These are phyloP conservation scores for Hondaea fermentalgiana DNA, from an alignment of 108 stramenopile genomes.

Conservation along the genomic window DNA sequence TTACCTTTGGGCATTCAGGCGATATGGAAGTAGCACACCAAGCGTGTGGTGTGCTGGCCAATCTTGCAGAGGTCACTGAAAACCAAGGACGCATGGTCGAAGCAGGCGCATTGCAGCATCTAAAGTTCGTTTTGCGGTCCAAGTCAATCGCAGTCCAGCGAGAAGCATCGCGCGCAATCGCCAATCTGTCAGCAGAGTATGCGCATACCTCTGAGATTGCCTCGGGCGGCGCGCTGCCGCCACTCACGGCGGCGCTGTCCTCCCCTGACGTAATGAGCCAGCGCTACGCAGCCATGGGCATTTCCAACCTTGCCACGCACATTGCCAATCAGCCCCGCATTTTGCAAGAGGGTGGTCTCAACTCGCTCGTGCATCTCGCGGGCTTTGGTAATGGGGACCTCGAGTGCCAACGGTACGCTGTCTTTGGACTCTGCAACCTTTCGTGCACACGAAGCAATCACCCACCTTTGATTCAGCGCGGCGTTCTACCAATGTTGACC, in stretches of 20 bases:
- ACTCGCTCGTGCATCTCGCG: conserved; percentile 44
- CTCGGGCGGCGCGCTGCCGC: conserved; percentile 53
- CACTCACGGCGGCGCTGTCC: conserved; percentile 54
- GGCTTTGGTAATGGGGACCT: conserved; percentile 51
- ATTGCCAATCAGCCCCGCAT: conserved; percentile 52
- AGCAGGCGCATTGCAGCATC: conserved; percentile 60
- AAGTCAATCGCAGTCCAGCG: conserved; percentile 60
- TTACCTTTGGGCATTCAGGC: conserved; percentile 47
- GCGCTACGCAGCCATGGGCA: conserved; percentile 70
- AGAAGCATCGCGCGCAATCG: conserved; percentile 64
- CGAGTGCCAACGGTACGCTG: conserved; percentile 62
- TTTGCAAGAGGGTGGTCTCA: conserved; percentile 57
- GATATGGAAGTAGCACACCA: conserved; percentile 60
- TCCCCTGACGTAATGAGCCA: conserved; percentile 61
- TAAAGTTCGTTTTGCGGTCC: conserved; percentile 63
- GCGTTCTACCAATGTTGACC: conserved; percentile 40
- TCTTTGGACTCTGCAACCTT: conserved; percentile 62
- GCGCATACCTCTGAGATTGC: conserved; percentile 59
- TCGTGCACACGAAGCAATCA: conserved; percentile 57
- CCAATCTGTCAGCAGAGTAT: conserved; percentile 66
- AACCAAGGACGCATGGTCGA: conserved; percentile 60
- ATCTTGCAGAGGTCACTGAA: conserved; percentile 55
- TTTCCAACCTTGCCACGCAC: conserved; percentile 62
- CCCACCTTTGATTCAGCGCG: conserved; percentile 40
- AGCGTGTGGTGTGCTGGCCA: conserved; percentile 51